Evolutionary conservation across 805 yeast genomes (phyloP), one percentile per base, ranked within the genome.

Genomic region (Lachancea sp.): DNA sequence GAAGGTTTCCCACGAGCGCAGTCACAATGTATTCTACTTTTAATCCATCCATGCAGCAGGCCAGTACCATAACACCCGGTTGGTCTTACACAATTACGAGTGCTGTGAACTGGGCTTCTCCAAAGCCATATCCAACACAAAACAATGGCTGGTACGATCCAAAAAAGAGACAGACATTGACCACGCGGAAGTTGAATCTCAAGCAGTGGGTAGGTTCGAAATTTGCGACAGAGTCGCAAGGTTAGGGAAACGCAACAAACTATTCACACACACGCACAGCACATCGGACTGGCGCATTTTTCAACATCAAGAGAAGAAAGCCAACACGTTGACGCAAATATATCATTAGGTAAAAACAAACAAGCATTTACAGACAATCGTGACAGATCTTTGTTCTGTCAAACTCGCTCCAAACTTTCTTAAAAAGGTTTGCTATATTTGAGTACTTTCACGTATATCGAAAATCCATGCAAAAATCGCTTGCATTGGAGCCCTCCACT

Each of bases 61-160:
- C 60, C 10, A 78, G 96, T 1, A 91, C 98, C 1, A 53, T 77
- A 26, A 91, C 97, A 1, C 89, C 90, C 9, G 89, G 90, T 35
- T 86, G 96, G 89, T 72, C 81, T 10, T 85, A 87, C 58, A 71
- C 85, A 0, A 72, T 78, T 49, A 69, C 77, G 12, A 80, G 88
- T 16, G 71, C 68, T 38, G 67, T 73, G 38, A 91, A 91, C 65
- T 75, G 71, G 54, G 97, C 93, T 0, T 58, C 84, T 0, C 82
- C 77, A 3, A 90, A 90, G 9, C 75, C 81, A 5, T 72, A 75
- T 58, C 91, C 93, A 4, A 75, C 81, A 27, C 74, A 65, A 38
- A 67, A 70, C 47, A 73, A 74, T 47, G 73, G 85, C 54, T 72
- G 78, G 79, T 79, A 82, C 62, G 69, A 79, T n/a, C 85, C 93